Evolutionary conservation across 805 yeast genomes (phyloP).

Genomic region (Nakazawaea sp.): DNA sequence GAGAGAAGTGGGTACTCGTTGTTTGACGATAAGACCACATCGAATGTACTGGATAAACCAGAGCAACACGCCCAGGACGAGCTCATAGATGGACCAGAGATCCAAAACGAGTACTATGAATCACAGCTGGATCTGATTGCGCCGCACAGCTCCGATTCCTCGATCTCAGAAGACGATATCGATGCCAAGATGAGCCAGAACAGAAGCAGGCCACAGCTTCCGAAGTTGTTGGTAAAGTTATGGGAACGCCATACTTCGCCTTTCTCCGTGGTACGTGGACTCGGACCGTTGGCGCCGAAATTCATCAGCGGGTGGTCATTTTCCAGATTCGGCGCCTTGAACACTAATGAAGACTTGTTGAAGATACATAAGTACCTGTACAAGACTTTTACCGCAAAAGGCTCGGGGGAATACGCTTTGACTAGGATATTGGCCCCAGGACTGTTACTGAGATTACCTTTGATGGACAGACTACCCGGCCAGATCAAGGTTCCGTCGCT

Average conservation of each 20-base stretch:
- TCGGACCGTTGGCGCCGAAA: constrained; percentile 50
- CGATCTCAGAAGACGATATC: constrained; percentile 15
- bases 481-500: constrained; percentile 35
- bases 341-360: constrained; percentile 23
- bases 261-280: constrained; percentile 38
- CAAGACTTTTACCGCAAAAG: constrained; percentile 43
- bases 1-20: constrained; percentile 54
- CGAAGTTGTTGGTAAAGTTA: constrained; percentile 29
- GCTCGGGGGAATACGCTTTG: constrained; percentile 60
- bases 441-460: constrained; percentile 49
- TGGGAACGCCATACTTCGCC: constrained; percentile 56
- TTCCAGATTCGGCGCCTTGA: constrained; percentile 30
- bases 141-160: constrained; percentile 8
- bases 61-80: not conserved
- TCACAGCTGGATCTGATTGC: constrained; percentile 11
- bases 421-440: constrained; percentile 56
- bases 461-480: constrained; percentile 43
- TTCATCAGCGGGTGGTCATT: constrained; percentile 49
- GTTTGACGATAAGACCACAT: constrained; percentile 7
- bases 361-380: constrained; percentile 49
- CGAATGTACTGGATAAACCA: constrained; percentile 8
- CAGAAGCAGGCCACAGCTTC: constrained; percentile 21
- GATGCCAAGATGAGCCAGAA: constrained; percentile 13
- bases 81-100: constrained; percentile 10
- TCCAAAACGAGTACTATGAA: constrained; percentile 17